Percentiles rank a stretch among this genome's conserved stretches.
Conservation (phyloP, 768 basidiomycete genomes). For the Naganishia onofrii region DNA sequence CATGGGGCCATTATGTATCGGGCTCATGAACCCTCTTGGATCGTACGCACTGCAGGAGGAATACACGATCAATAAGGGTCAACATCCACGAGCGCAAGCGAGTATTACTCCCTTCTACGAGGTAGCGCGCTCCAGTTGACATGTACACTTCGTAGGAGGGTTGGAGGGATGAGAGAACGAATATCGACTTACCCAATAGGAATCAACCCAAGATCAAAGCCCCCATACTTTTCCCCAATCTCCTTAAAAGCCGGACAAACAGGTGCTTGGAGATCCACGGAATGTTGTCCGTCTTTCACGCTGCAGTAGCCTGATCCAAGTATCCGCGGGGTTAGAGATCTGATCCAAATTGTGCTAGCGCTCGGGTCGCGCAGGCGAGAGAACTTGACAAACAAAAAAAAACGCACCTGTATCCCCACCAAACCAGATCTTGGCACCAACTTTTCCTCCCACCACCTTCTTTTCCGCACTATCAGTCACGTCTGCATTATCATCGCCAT, state of each 20-base stretch:
- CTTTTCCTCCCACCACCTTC: conserved; percentile 25
- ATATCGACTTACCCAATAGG: conserved; percentile 60
- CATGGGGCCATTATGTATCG: conserved; percentile 66
- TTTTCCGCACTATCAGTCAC: no score
- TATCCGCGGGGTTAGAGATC: no score
- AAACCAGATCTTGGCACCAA: conserved; percentile 54
- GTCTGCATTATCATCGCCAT: neutral
- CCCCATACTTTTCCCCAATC: conserved; percentile 64
- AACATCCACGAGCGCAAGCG: no score
- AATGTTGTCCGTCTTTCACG: conserved; percentile 38
- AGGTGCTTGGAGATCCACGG: conserved; percentile 50
- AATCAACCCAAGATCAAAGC: conserved; percentile 68
- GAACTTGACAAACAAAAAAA: neutral
- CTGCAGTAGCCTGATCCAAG: conserved; percentile 48
- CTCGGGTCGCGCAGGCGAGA: neutral
- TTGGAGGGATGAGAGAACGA: no score
- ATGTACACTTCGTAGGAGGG: no score
- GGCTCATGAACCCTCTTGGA: conserved; percentile 54
- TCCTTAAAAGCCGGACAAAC: conserved; percentile 71
- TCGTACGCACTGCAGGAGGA: conserved; percentile 37
- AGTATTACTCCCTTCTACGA: no score
- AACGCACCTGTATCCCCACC: conserved; percentile 69
- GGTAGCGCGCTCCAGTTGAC: no score
- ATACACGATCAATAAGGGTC: no score
- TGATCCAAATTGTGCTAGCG: no score